phyloP scores from a whole-genome alignment of 2,329 filamentous ascomycete species.

The Camillea tinctor region DNA sequence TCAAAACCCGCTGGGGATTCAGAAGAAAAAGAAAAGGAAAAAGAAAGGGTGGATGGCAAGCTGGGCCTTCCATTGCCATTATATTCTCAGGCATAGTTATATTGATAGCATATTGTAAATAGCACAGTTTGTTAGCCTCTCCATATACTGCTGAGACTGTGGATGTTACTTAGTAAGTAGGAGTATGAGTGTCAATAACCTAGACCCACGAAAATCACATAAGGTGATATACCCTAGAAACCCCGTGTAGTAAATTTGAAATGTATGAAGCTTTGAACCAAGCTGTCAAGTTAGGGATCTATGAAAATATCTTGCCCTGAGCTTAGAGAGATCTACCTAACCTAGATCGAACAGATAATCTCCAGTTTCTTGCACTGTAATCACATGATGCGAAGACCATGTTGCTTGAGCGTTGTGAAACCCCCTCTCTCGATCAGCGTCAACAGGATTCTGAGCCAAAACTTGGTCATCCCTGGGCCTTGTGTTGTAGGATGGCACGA shows the following conservation, averaged over 20 bases:
- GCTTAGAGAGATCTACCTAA: background rate
- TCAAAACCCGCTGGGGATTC: background rate
- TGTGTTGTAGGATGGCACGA: background rate
- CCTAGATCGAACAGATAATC: background rate
- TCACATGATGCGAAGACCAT: background rate
- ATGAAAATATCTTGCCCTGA: background rate
- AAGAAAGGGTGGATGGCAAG: background rate
- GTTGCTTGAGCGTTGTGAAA: background rate
- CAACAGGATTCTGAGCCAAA: background rate
- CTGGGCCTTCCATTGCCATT: background rate
- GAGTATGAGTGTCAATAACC: too few species aligned
- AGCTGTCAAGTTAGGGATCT: background rate
- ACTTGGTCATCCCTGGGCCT: background rate
- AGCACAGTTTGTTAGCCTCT: background rate
- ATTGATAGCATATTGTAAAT: background rate
- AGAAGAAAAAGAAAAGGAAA: background rate
- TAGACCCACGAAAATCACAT: too few species aligned
- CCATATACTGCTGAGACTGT: background rate
- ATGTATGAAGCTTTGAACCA: background rate
- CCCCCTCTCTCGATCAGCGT: background rate
- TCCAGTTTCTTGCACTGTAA: background rate
- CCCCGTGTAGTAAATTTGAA: too few species aligned
- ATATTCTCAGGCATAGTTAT: too few species aligned
- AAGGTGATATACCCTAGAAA: too few species aligned
- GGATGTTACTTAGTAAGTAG: too few species aligned